Percentiles rank a stretch among this genome's conserved stretches.
phyloP scores from a whole-genome alignment of 768 basidiomycete genomes.

The Calocybe cyanea region DNA sequence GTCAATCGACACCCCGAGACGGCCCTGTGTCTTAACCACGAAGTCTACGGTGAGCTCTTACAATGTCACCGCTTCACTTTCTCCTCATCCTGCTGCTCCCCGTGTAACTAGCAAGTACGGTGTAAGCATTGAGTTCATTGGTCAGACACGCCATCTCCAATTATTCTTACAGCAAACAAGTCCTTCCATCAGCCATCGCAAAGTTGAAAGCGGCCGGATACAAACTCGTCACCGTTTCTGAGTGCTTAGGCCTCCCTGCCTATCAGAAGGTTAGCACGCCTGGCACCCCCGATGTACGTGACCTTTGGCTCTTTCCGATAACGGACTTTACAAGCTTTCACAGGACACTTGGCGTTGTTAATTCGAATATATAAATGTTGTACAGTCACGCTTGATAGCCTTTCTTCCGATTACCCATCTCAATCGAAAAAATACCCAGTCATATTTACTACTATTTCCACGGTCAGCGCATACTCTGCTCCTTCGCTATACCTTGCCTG shows the following conservation, averaged over 20 bases:
- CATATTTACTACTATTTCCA: too few relatives aligned
- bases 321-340: not conserved
- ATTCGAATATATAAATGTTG: not conserved
- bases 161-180: slow-evolving; percentile 23
- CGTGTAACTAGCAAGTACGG: slow-evolving; percentile 28
- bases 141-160: not conserved
- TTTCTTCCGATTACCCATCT: not conserved
- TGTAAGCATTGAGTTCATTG: slow-evolving; percentile 20
- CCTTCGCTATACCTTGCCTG: too few relatives aligned
- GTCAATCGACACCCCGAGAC: slow-evolving; percentile 28
- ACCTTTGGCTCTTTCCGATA: not conserved
- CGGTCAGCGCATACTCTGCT: too few relatives aligned
- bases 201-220: slow-evolving; percentile 35
- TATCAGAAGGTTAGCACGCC: slow-evolving; percentile 31
- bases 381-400: too few relatives aligned
- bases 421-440: too few relatives aligned
- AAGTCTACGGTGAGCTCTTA: slow-evolving; percentile 28
- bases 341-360: slow-evolving; percentile 28
- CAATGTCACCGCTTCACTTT: not conserved
- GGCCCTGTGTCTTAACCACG: slow-evolving; percentile 40
- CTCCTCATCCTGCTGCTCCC: not conserved
- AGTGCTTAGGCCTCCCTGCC: slow-evolving; percentile 33
- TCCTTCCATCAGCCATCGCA: slow-evolving; percentile 34
- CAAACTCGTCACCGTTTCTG: slow-evolving; percentile 36
- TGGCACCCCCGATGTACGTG: slow-evolving; percentile 28